Evolutionary conservation across 208 protist species (phyloP).

Genomic region (Leishmania arabica): DNA sequence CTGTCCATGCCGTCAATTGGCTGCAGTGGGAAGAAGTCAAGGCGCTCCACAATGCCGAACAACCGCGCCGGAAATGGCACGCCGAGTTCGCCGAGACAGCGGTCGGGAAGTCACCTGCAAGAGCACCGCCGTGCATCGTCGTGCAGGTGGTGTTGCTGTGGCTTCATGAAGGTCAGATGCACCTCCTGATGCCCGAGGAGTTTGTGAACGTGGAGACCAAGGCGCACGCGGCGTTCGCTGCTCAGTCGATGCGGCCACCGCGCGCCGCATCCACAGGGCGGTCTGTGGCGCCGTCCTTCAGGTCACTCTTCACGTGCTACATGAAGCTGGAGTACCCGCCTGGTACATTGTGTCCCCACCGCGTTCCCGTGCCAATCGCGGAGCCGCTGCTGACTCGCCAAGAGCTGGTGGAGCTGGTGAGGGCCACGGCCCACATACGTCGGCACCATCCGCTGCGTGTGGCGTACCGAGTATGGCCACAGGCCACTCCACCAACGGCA

Average conservation of each 20-base stretch:
- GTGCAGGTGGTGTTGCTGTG: slow-evolving; percentile 24
- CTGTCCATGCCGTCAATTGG: slow-evolving; percentile 18
- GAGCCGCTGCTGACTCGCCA: slow-evolving; percentile 36
- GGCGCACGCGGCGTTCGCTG: not conserved
- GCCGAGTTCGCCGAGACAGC: not conserved
- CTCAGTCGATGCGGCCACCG: not conserved
- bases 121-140: slow-evolving; percentile 1
- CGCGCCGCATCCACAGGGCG: not conserved
- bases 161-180: slow-evolving; percentile 13
- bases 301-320: slow-evolving; percentile 16
- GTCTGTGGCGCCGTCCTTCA: not conserved
- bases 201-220: slow-evolving; percentile 2
- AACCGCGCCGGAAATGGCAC: not conserved
- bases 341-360: slow-evolving; percentile 14
- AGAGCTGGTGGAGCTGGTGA: slow-evolving; percentile 44
- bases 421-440: slow-evolving; percentile 22
- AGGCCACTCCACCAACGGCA: not conserved
- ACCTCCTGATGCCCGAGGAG: slow-evolving; percentile 14
- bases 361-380: slow-evolving; percentile 22
- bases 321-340: slow-evolving; percentile 31
- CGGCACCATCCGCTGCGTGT: slow-evolving; percentile 35
- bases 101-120: not conserved
- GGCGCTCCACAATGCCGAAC: slow-evolving; percentile 14
- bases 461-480: slow-evolving; percentile 43
- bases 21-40: slow-evolving; percentile 29